Percentiles rank a stretch among this genome's conserved stretches.
phyloP scores from a whole-genome alignment of 164 flowering plant genomes.

The Macadamia integrifolia region DNA sequence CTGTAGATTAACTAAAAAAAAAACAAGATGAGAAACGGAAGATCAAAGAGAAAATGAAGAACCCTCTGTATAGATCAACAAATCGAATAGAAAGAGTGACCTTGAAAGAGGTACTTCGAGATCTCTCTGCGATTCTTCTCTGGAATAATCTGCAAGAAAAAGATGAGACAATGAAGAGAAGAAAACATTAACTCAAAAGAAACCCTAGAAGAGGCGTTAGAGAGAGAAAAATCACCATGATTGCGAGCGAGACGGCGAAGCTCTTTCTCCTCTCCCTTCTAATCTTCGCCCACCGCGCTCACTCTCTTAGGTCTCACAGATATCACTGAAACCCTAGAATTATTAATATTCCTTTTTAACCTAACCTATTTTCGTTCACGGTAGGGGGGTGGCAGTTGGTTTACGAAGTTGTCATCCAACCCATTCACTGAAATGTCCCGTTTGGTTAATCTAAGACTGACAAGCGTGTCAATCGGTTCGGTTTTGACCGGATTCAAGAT shows the following conservation, averaged over 20 bases:
- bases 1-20: slow-evolving; percentile 5
- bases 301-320: too few species aligned
- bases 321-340: background rate
- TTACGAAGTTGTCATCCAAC: too few species aligned
- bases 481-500: too few species aligned
- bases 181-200: background rate
- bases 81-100: background rate
- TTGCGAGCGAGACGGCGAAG: background rate
- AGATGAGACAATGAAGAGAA: background rate
- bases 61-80: background rate
- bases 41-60: background rate
- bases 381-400: too few species aligned
- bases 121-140: slow-evolving; percentile 38
- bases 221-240: background rate
- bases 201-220: background rate
- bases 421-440: too few species aligned
- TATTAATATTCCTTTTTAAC: background rate
- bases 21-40: background rate
- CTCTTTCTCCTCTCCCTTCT: background rate
- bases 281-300: background rate
- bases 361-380: too few species aligned
- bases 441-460: too few species aligned
- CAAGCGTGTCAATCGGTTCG: too few species aligned
- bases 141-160: slow-evolving; percentile 23
- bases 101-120: slow-evolving; percentile 39